phyloP scores from a whole-genome alignment of 2,329 filamentous ascomycete species.

The Zalaria obscura region DNA sequence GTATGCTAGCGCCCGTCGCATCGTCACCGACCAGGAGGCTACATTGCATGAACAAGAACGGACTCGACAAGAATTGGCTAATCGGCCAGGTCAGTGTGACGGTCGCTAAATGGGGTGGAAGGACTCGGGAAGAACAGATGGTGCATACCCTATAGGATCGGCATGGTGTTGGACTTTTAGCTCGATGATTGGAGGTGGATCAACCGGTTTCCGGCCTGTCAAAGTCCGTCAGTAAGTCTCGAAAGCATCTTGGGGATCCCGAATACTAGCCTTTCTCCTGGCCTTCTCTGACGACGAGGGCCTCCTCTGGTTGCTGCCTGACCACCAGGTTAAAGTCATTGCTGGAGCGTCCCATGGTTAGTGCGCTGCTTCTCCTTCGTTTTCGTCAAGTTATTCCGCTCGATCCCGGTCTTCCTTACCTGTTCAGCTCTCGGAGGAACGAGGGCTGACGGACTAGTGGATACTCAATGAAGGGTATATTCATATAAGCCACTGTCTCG shows the following conservation, averaged over 20 bases:
- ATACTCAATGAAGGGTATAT: too few species aligned
- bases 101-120: too few species aligned
- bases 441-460: too few species aligned
- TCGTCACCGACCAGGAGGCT: conserved; percentile 39
- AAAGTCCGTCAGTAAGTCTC: too few species aligned
- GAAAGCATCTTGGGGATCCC: background rate
- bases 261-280: conserved; percentile 55
- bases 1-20: conserved; percentile 25
- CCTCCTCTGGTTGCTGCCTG: conserved; percentile 53
- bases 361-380: background rate
- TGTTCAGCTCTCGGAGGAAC: conserved; percentile 6
- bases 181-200: conserved; percentile 75
- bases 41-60: conserved; percentile 49
- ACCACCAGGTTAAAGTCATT: conserved; percentile 43
- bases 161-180: conserved; percentile 38
- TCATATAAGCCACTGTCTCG: too few species aligned
- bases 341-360: conserved; percentile 21
- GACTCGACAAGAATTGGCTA: conserved; percentile 49
- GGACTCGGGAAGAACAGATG: too few species aligned
- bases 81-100: too few species aligned
- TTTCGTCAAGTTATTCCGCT: background rate
- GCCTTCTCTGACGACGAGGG: conserved; percentile 48
- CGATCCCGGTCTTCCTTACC: conserved; percentile 6
- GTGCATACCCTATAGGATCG: conserved; percentile 45
- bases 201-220: conserved; percentile 69